Evolutionary conservation across 2,329 filamentous ascomycete species (phyloP), one percentile per base, ranked within the genome.

Genomic region (Cladosporium sp.): DNA sequence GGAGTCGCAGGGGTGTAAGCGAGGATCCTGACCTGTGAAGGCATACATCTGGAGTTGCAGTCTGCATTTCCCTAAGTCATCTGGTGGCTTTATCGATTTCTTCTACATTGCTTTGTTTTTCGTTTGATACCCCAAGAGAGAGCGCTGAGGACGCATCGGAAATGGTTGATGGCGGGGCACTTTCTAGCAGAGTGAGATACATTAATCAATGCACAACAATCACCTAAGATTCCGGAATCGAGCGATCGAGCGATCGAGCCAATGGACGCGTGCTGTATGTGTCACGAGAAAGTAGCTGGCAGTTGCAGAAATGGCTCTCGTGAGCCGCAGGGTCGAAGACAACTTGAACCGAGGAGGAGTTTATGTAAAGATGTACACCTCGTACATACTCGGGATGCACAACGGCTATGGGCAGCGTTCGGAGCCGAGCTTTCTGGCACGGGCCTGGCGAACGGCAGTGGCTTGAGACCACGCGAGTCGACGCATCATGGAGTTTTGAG

Each of bases 11-110:
- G 34, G 51, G 9, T 20, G 51, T 36, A 34, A 55, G 51, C 39
- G 51, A 43, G 39, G 51, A 55, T 43, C 51, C 51, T 6, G 51
- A 55, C 39, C 34, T 43, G 39, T 55, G 38, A 55, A 12, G 22
- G 34, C 14, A 50, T 15, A 19, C 3, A 20, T 20, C 3, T 28
- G 6, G 9, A 3, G 17, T 8, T 19, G 38, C 14, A 17, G 15
- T 40, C 38, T 7, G 15, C 38, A 17, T 40, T 19, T n/a, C 4
- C 12, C 30, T 12, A 15, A 28, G 28, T 37, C 11, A 30, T 20
- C 12, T 38, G 47, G 12, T 47, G 12, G 8, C 19, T 52, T 28
- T 52, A 14, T 3, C 4, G 15, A 9, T 15, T 15, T 54, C 8
- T 25, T 30, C 14, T 39, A 20, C 25, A 30, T 47, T 9, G 25